Base-by-base conservation (phyloP, 495 filamentous ascomycete species). In the Achaetomiella virescens region DNA sequence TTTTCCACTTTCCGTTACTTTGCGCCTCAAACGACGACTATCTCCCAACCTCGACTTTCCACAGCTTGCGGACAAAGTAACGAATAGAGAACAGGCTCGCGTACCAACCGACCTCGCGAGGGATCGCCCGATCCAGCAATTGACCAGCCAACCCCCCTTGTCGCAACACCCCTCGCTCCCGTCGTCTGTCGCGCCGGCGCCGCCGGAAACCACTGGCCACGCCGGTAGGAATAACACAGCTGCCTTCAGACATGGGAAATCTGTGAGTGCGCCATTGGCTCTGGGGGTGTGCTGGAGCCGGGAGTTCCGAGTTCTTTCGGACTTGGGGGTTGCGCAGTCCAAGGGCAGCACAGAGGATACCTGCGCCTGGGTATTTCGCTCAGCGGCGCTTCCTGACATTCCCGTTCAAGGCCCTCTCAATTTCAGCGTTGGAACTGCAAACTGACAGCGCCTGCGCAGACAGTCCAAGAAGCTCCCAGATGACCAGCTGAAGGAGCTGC, bases 401-500 rank as follows among this genome's bases (percentile, higher is more conserved):
- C 21, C n/a, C 37, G 49, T n/a, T 14, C 1, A 15, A 37, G 22
- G 0, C 31, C 31, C 48, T 24, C 22, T 31, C 5, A 31, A 31
- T 5, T 9, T 31, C 27, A 5, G 27, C 9, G 27, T 46, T 48
- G 38, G n/a, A 20, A 31, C 27, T 9, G 9, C 27, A 9, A 31
- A 9, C 27, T 31, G 27, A 31, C 27, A 31, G 5, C 27, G 9
- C 27, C 27, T 9, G 27, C 33, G 15, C 51, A 95, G 89, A 67
- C 89, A 93, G 73, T 92, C 88, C 35, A 98, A 97, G 77, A 98
- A 97, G 77, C 87, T 99, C 64, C 95, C 91, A 38, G 89, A 91
- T 63, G 84, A 95, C 67, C 90, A 97, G 77, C 85, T 99, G 61
- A 84, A 83, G 48, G 93, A 99, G 74, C 84, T 99, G 62, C 91